Evolutionary conservation across 345 rosid species (phyloP), one percentile per base, ranked within the genome.

Genomic region (Hibiscus trionum): DNA sequence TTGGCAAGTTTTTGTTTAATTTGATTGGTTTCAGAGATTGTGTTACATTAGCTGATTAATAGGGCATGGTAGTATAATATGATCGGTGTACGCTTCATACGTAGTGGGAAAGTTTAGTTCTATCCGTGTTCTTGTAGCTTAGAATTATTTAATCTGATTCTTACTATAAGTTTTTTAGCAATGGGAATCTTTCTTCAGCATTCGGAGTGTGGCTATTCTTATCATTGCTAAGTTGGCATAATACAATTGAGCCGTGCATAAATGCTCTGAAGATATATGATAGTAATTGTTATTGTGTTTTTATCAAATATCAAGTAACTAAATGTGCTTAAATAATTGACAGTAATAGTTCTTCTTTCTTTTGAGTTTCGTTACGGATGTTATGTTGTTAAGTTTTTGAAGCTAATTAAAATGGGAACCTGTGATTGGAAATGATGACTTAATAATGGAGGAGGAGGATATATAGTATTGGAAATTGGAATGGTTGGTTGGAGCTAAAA

Each of bases 41-140:
- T 50, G 26, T 68, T 50, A 68, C 59, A 27, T 27, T 27, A 68
- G 71, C 26, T 29, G 71, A 68, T 50, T 27, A 27, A 8, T 67
- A 29, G 42, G 42, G 8, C 24, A 24, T 29, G 44, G 4, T 27
- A 16, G 21, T 67, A 15, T 15, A 47, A 14, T 37, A 37, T 37
- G 42, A 37, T 7, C 42, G 9, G 8, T 37, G 42, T 37, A 37
- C 0, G 42, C 8, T 37, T 37, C 19, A 46, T 63, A 47, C 1
- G 3, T 19, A 15, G 56, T 46, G 70, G 6, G 0, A 46, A 46
- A 66, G 56, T 16, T 46, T 66, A 26, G 14, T 46, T 64, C 17
- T 4, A 1, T 46, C 11, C 27, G 3, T 15, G 12, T 46, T 14
- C 35, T 66, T 66, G 21, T 46, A 46, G 70, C 37, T 26, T 47